Base-by-base conservation (phyloP, 2,329 filamentous ascomycete genomes). In the Diaporthe ampelina region DNA sequence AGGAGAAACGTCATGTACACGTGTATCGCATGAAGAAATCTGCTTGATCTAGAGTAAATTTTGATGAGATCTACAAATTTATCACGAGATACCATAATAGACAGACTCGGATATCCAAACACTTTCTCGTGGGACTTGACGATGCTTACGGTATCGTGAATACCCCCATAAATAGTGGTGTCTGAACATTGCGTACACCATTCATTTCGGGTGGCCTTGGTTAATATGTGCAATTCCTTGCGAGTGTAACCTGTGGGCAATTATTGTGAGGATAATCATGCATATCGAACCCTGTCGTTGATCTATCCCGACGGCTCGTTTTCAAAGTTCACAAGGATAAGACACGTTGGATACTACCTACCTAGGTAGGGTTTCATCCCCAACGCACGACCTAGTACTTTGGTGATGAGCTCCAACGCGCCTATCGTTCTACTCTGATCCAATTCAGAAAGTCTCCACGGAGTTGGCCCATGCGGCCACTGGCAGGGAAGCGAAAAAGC, bases 51-150 rank as follows among this genome's bases (percentile, higher is more conserved):
- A 54, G 48, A 65, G 32, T 54, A 40, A n/a, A 68, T 19, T 21
- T 19, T 21, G 48, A 68, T 29, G 26, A 10, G n/a, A n/a, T 26
- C 32, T 37, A 17, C 32, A 54, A 21, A 3, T 29, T 40, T 40
- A 50, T 32, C 63, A 37, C 29, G 48, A 40, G 63, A 68, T 29
- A 40, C n/a, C 48, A 54, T 40, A 37, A 68, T 68, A 68, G 63
- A 68, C 48, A 26, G 45, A 50, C 45, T 24, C 13, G 17, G 3
- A 17, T 50, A 68, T 21, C n/a, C 21, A 54, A 40, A 4, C 48
- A 24, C 4, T 13, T 50, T 10, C n/a, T 6, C 2, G 35, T 21
- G 32, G 13, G 45, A 48, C 19, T 52, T 24, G 50, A 21, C 19
- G 29, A 21, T 17, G 48, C 19, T 40, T 2, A 8, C 10, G 21